A percentile compares a stretch with the other conserved stretches of the same genome.
Evolutionary conservation across 2,329 filamentous ascomycete species (phyloP).

Genomic region (Aspergillus fumigatiaffinis): DNA sequence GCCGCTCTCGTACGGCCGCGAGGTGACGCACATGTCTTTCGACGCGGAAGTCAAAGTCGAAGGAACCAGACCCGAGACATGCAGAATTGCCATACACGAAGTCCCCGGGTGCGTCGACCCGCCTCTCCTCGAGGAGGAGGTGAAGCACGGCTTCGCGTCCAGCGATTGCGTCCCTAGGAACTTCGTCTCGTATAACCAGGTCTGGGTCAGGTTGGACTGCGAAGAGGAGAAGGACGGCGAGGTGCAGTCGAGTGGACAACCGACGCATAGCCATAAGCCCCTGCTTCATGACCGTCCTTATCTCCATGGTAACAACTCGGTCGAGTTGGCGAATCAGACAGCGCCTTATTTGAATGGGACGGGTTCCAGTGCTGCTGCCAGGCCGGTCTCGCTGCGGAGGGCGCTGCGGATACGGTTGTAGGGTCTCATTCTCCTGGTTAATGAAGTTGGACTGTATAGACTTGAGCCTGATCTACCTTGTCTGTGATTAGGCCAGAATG

Average conservation of each 20-base stretch:
- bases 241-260: neutral
- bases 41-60: conserved; percentile 17
- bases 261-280: neutral
- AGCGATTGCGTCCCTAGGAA: conserved; percentile 23
- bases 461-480: neutral
- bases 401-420: neutral
- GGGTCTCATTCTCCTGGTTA: neutral
- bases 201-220: conserved; percentile 32
- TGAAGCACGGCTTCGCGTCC: conserved; percentile 18
- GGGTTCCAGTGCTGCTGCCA: neutral
- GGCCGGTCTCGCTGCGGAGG: neutral
- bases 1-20: conserved; percentile 18
- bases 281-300: neutral
- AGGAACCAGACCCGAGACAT: conserved; percentile 14
- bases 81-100: conserved; percentile 32
- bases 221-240: conserved; percentile 8
- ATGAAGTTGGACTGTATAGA: neutral
- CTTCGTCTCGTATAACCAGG: conserved; percentile 22
- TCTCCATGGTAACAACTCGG: neutral
- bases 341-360: neutral
- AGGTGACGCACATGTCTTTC: conserved; percentile 26
- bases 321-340: neutral
- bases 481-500: neutral
- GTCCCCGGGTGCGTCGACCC: conserved; percentile 28
- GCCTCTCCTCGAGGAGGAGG: conserved; percentile 22